phyloP scores from a whole-genome alignment of 2,329 filamentous ascomycete genomes.

The Phialemoniopsis sp. region DNA sequence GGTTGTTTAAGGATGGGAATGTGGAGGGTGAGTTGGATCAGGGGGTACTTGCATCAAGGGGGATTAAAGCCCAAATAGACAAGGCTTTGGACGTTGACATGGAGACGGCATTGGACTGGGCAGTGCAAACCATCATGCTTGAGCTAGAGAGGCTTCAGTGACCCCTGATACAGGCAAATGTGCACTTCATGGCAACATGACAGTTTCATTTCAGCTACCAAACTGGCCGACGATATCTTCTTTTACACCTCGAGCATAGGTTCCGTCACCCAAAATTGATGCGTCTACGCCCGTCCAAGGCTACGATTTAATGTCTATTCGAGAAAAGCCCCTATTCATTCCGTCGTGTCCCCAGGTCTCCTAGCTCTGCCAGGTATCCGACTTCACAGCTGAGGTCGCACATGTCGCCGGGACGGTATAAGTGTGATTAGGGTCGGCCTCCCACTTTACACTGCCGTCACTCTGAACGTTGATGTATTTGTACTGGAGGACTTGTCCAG shows the following conservation, averaged over 20 bases:
- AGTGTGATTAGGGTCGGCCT: conserved; percentile 51
- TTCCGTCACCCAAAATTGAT: no score
- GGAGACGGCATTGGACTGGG: conserved; percentile 62
- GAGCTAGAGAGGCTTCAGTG: conserved; percentile 27
- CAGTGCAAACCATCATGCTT: conserved; percentile 56
- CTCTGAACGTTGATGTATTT: conserved; percentile 62
- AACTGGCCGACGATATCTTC: no score
- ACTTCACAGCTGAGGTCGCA: neutral
- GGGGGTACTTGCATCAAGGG: conserved; percentile 27
- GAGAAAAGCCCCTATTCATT: no score
- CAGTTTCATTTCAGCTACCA: no score
- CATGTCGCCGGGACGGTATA: conserved; percentile 20
- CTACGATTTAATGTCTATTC: no score
- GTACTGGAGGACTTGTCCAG: conserved; percentile 57
- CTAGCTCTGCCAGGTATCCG: no score
- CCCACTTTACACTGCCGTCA: conserved; percentile 57
- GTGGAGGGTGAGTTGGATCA: conserved; percentile 48
- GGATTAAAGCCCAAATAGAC: conserved; percentile 44
- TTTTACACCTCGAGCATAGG: no score
- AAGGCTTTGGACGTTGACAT: conserved; percentile 51
- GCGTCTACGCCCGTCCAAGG: no score
- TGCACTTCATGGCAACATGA: no score
- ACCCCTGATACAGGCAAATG: no score
- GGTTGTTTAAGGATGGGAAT: conserved; percentile 69
- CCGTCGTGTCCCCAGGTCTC: no score